Conservation (phyloP, 169 alveolate genomes). For the Eimeria necatrix region DNA sequence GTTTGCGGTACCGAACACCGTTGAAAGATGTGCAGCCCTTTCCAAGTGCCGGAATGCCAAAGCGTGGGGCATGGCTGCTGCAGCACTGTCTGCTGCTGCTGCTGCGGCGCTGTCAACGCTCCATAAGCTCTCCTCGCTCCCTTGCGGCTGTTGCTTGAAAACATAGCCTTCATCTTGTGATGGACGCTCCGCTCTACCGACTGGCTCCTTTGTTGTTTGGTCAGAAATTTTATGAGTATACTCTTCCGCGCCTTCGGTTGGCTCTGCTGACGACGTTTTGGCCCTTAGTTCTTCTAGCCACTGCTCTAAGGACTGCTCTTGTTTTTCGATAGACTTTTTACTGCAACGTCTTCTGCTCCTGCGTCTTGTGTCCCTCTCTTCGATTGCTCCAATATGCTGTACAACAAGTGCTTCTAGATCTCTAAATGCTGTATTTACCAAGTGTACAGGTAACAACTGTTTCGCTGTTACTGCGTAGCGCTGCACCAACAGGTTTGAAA, state of each 20-base stretch:
- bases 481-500: conserved; percentile 30
- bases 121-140: neutral
- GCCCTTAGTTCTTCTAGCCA: neutral
- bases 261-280: neutral
- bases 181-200: too few species aligned
- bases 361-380: conserved; percentile 25
- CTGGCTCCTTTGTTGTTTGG: too few species aligned
- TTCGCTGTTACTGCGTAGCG: conserved; percentile 39
- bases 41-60: conserved; percentile 47
- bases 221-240: too few species aligned
- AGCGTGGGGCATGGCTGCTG: conserved; percentile 29
- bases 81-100: conserved; percentile 62
- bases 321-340: neutral
- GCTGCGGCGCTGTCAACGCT: conserved; percentile 44
- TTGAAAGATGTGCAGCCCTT: conserved; percentile 66
- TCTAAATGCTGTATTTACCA: conserved; percentile 53
- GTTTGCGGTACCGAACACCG: neutral
- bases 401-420: conserved; percentile 54
- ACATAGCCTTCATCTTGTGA: conserved; percentile 11
- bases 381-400: conserved; percentile 63
- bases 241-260: neutral
- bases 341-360: neutral
- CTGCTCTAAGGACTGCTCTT: conserved; percentile 17
- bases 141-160: conserved; percentile 36
- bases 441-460: conserved; percentile 48